phyloP scores from a whole-genome alignment of 352 stramenopile species.

The Aphanomyces cochlioides region DNA sequence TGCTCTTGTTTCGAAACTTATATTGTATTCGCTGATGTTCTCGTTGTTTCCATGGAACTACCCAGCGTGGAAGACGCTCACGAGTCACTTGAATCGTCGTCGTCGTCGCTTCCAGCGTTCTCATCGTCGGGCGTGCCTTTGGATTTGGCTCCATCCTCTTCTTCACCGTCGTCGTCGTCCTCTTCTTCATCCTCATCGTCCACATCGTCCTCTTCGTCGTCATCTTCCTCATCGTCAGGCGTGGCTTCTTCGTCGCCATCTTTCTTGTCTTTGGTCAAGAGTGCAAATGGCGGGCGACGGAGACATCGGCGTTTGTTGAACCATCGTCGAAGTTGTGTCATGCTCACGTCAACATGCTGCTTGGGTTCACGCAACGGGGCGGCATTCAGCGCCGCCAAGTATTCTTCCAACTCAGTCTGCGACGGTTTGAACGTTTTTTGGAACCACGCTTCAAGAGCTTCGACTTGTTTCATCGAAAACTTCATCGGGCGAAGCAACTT shows the following conservation, averaged over 20 bases:
- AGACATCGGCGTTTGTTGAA: constrained; percentile 85
- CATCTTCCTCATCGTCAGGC: constrained; percentile 16
- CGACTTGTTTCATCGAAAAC: constrained; percentile 80
- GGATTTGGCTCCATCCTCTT: neutral
- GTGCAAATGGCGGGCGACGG: constrained; percentile 67
- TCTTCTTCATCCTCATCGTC: neutral
- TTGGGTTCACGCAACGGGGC: constrained; percentile 71
- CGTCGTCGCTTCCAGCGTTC: neutral
- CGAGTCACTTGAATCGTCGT: neutral
- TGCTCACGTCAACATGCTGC: constrained; percentile 76
- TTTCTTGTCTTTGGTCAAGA: constrained; percentile 52
- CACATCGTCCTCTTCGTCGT: constrained; percentile 18
- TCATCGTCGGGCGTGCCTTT: neutral
- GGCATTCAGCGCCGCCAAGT: constrained; percentile 61
- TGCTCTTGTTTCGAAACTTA: too few relatives aligned
- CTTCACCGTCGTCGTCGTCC: neutral
- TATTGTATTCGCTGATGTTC: too few relatives aligned
- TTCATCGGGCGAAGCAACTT: constrained; percentile 73
- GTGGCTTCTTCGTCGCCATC: neutral
- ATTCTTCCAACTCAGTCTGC: constrained; percentile 74
- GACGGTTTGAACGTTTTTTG: constrained; percentile 85
- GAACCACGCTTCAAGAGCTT: constrained; percentile 75
- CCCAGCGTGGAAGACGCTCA: too few relatives aligned
- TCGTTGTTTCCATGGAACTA: too few relatives aligned
- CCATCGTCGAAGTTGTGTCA: constrained; percentile 80